Evolutionary conservation across 2,329 filamentous ascomycete species (phyloP).

Genomic region (Pseudocercospora cruenta): DNA sequence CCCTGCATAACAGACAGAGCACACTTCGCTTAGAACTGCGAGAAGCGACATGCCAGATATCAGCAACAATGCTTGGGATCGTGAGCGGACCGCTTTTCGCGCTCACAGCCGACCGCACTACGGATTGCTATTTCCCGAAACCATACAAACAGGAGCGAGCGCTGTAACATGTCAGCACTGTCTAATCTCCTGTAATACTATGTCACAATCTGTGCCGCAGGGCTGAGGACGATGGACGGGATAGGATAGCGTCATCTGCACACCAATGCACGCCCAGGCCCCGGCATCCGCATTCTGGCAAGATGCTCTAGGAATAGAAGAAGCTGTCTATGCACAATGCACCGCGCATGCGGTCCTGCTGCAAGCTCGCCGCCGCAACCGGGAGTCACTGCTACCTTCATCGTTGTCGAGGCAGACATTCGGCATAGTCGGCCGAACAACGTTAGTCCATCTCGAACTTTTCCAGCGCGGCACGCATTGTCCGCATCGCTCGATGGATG

Average conservation of each 20-base stretch:
- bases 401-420: not conserved
- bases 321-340: slow-evolving; percentile 6
- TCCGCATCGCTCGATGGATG: slow-evolving; percentile 12
- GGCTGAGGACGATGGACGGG: slow-evolving; percentile 12
- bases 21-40: not conserved
- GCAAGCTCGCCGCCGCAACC: slow-evolving; percentile 4
- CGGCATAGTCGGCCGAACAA: slow-evolving; percentile 13
- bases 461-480: slow-evolving; percentile 8
- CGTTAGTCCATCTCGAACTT: slow-evolving; percentile 7
- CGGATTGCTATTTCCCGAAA: not conserved
- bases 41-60: not conserved
- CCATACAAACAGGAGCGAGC: not conserved
- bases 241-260: slow-evolving; percentile 10
- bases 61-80: not conserved
- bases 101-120: not conserved
- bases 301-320: slow-evolving; percentile 7
- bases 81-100: not conserved
- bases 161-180: not conserved
- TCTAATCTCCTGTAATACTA: not conserved
- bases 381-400: not conserved
- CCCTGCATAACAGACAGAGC: not conserved
- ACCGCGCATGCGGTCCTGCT: slow-evolving; percentile 1
- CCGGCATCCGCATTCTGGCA: not conserved
- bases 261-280: slow-evolving; percentile 2
- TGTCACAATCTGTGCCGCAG: slow-evolving; percentile 3